A percentile compares a stretch with the other conserved stretches of the same genome.
phyloP scores from a whole-genome alignment of 495 filamentous ascomycete species.

The Aspergillus diversus region DNA sequence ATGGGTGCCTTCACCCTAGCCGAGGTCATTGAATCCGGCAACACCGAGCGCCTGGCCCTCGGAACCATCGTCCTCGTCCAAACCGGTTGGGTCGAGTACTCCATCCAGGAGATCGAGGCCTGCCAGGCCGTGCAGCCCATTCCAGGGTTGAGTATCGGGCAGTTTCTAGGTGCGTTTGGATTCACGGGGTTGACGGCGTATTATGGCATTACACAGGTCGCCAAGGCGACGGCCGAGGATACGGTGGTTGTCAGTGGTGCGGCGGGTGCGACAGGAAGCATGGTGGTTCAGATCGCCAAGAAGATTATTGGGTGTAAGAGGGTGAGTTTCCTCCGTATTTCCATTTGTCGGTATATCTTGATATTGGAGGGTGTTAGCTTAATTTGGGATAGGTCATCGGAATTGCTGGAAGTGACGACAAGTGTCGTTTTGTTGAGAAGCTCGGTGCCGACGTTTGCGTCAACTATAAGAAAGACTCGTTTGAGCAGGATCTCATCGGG shows the following conservation, averaged over 20 bases:
- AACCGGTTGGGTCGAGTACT: slow-evolving; percentile 57
- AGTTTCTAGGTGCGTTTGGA: slow-evolving; percentile 56
- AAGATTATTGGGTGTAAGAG: slow-evolving; percentile 55
- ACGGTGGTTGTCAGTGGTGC: slow-evolving; percentile 54
- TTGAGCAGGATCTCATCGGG: slow-evolving; percentile 57
- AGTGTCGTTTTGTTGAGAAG: slow-evolving; percentile 63
- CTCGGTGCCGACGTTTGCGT: slow-evolving; percentile 68
- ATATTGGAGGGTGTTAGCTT: no score
- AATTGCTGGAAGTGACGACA: slow-evolving; percentile 67
- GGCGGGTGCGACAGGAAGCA: slow-evolving; percentile 49
- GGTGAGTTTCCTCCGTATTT: slow-evolving; percentile 31
- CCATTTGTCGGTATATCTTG: no score
- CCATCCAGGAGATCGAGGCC: slow-evolving; percentile 40
- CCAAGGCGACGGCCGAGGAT: slow-evolving; percentile 37
- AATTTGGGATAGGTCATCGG: slow-evolving; percentile 44
- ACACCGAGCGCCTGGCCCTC: slow-evolving; percentile 24
- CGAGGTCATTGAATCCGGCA: slow-evolving; percentile 45
- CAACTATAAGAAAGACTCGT: slow-evolving; percentile 66
- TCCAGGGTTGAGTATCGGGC: slow-evolving; percentile 42
- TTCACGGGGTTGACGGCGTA: slow-evolving; percentile 56
- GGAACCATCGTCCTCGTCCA: slow-evolving; percentile 46
- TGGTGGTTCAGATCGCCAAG: slow-evolving; percentile 57
- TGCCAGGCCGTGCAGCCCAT: slow-evolving; percentile 34
- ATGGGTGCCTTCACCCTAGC: slow-evolving; percentile 60
- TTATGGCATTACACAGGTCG: slow-evolving; percentile 52